Percentiles rank a stretch among this genome's conserved stretches.
Conservation (phyloP, 352 stramenopile species). For the Pythium aristosporum region DNA sequence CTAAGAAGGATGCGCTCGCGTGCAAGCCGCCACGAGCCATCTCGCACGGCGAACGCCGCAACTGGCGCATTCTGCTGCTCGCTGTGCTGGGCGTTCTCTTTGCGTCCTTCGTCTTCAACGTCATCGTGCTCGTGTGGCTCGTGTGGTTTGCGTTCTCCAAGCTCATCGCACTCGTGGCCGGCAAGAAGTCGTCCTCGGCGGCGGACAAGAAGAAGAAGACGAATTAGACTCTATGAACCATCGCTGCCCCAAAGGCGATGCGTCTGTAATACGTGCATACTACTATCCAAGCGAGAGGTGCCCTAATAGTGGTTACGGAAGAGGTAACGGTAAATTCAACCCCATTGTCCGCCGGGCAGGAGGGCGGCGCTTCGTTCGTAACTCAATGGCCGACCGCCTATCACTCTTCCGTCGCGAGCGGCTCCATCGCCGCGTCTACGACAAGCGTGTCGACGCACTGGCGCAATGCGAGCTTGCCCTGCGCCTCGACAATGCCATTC, state of each 20-base stretch:
- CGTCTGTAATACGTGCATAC: background rate
- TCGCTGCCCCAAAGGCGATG: background rate
- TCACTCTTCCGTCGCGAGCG: conserved; percentile 49
- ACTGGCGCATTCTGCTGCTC: conserved; percentile 45
- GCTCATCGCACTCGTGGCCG: conserved; percentile 14
- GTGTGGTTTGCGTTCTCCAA: conserved; percentile 61
- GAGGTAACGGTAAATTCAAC: background rate
- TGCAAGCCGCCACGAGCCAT: conserved; percentile 53
- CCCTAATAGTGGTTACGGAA: background rate
- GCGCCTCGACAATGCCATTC: conserved; percentile 56
- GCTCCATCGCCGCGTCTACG: conserved; percentile 54
- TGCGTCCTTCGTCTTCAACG: conserved; percentile 52
- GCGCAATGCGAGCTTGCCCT: conserved; percentile 42
- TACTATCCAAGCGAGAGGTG: background rate
- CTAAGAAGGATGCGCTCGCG: conserved; percentile 40
- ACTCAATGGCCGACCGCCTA: conserved; percentile 43
- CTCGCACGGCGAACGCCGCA: conserved; percentile 30
- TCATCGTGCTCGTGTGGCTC: conserved; percentile 55
- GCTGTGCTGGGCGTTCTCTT: conserved; percentile 39
- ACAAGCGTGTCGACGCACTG: conserved; percentile 49
- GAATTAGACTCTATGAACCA: conserved; percentile 10
- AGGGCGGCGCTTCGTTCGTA: background rate
- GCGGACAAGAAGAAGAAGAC: conserved; percentile 20
- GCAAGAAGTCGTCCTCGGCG: background rate
- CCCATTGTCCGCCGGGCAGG: too few relatives aligned